These are phyloP conservation scores for Talaromyces proteolyticus DNA, from an alignment of 495 filamentous ascomycete species.

Conservation along the genomic window DNA sequence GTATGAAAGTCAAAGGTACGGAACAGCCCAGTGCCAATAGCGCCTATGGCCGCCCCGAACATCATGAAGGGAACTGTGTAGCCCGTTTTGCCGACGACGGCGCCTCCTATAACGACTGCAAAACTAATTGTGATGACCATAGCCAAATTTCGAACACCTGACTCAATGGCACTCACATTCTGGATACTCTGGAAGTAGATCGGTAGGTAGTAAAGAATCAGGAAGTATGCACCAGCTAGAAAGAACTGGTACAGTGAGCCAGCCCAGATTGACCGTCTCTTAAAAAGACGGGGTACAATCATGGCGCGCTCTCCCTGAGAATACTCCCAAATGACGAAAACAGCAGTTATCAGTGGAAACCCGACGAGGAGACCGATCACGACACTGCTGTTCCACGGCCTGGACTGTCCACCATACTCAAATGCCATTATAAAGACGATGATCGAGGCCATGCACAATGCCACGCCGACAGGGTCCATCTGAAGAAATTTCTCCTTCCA, in stretches of 20 bases:
- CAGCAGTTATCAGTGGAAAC: slow-evolving; percentile 42
- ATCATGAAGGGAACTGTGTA: slow-evolving; percentile 30
- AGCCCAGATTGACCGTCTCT: slow-evolving; percentile 33
- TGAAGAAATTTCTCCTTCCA: slow-evolving; percentile 18
- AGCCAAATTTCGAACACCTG: slow-evolving; percentile 48
- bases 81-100: slow-evolving; percentile 21
- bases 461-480: slow-evolving; percentile 36
- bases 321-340: slow-evolving; percentile 43
- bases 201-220: slow-evolving; percentile 53
- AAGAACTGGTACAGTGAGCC: slow-evolving; percentile 28
- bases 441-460: slow-evolving; percentile 46
- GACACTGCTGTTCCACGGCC: slow-evolving; percentile 41
- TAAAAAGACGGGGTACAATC: slow-evolving; percentile 34
- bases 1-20: slow-evolving; percentile 40
- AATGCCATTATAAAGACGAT: slow-evolving; percentile 56
- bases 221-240: slow-evolving; percentile 37
- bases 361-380: slow-evolving; percentile 43
- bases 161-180: slow-evolving; percentile 33
- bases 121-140: slow-evolving; percentile 34
- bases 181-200: slow-evolving; percentile 58
- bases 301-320: slow-evolving; percentile 43
- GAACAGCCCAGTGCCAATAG: slow-evolving; percentile 44
- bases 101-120: slow-evolving; percentile 23
- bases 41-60: slow-evolving; percentile 14
- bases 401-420: slow-evolving; percentile 54